These are phyloP conservation scores for Zasmidium citrigriseum DNA, from an alignment of 2,329 filamentous ascomycete species.

Conservation along the genomic window DNA sequence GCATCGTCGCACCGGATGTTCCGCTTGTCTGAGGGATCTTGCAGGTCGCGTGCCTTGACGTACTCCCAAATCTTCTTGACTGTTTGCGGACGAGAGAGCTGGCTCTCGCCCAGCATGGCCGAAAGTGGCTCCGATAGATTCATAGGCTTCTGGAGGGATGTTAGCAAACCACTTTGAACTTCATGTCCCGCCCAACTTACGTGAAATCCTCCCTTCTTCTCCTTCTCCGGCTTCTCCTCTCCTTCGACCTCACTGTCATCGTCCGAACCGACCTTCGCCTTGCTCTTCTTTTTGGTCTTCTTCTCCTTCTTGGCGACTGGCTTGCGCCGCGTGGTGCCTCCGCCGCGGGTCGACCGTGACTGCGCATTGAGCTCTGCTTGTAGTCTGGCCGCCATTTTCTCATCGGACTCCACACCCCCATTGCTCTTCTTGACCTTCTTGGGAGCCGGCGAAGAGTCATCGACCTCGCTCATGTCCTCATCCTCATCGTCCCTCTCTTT, in stretches of 20 bases:
- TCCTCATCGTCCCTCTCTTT: constrained; percentile 35
- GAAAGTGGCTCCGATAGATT: constrained; percentile 70
- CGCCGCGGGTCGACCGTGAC: constrained; percentile 73
- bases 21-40: constrained; percentile 87
- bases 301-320: constrained; percentile 64
- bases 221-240: constrained; percentile 56
- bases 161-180: constrained; percentile 7
- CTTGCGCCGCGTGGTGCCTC: constrained; percentile 54
- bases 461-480: constrained; percentile 44
- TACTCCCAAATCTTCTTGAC: constrained; percentile 97
- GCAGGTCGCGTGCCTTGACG: constrained; percentile 83
- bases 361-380: constrained; percentile 85
- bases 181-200: constrained; percentile 46
- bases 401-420: constrained; percentile 74
- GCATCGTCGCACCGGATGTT: constrained; percentile 91
- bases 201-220: constrained; percentile 87
- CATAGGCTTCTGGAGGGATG: constrained; percentile 63
- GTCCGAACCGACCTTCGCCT: constrained; percentile 71
- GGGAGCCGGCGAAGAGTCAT: constrained; percentile 41
- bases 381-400: constrained; percentile 79
- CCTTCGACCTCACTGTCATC: constrained; percentile 78
- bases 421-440: constrained; percentile 52
- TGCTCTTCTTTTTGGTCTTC: constrained; percentile 63
- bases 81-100: constrained; percentile 91
- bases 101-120: constrained; percentile 67